phyloP scores from a whole-genome alignment of 2,329 filamentous ascomycete species.

The Aspergillus calidoustus region DNA sequence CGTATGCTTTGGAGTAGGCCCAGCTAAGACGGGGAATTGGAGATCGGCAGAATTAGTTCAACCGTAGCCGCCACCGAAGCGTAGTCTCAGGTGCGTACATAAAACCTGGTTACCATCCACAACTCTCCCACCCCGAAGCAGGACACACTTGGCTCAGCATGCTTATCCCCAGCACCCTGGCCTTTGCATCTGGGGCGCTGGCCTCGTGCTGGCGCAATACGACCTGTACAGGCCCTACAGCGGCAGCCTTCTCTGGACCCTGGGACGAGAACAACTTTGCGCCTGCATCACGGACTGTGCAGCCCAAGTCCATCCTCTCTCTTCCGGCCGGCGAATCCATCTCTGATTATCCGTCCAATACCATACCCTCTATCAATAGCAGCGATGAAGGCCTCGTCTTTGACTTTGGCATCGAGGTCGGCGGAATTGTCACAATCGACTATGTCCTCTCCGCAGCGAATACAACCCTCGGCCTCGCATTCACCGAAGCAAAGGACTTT shows the following conservation, averaged over 20 bases:
- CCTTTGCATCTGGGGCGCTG: not conserved
- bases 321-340: slow-evolving; percentile 33
- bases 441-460: slow-evolving; percentile 48
- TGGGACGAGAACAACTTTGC: slow-evolving; percentile 66
- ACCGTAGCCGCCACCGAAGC: too few species aligned
- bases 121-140: not conserved
- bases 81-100: too few species aligned
- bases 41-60: too few species aligned
- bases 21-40: too few species aligned
- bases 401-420: slow-evolving; percentile 64
- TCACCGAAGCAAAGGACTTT: slow-evolving; percentile 55
- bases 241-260: slow-evolving; percentile 58
- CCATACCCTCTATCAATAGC: slow-evolving; percentile 50
- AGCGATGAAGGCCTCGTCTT: slow-evolving; percentile 51
- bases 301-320: slow-evolving; percentile 51
- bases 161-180: not conserved
- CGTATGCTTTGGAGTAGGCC: too few species aligned
- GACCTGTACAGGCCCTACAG: slow-evolving; percentile 55
- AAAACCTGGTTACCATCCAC: too few species aligned
- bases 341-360: slow-evolving; percentile 33
- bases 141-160: not conserved
- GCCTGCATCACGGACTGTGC: slow-evolving; percentile 56
- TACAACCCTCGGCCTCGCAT: slow-evolving; percentile 52
- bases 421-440: slow-evolving; percentile 58
- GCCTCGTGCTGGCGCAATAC: slow-evolving; percentile 60